Evolutionary conservation across 148 eudicot species (phyloP).

Genomic region (Suaeda aralocaspica): DNA sequence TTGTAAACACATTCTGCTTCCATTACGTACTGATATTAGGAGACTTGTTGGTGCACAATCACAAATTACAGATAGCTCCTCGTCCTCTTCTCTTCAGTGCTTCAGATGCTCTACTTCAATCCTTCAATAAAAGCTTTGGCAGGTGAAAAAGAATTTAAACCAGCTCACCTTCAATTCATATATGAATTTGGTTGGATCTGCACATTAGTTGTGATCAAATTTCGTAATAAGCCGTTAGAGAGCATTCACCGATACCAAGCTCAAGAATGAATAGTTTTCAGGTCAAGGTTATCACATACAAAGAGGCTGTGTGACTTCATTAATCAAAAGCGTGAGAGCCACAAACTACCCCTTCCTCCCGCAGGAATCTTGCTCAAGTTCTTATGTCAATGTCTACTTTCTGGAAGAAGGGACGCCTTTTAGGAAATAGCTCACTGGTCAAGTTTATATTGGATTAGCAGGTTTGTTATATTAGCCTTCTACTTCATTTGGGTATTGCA

Average conservation of each 20-base stretch:
- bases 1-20: slow-evolving; percentile 30
- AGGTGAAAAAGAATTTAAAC: slow-evolving; percentile 44
- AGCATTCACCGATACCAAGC: slow-evolving; percentile 78
- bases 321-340: slow-evolving; percentile 57
- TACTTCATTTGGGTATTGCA: background rate
- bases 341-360: slow-evolving; percentile 77
- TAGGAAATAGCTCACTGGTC: slow-evolving; percentile 59
- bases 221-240: slow-evolving; percentile 71
- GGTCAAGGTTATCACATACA: slow-evolving; percentile 69
- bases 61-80: slow-evolving; percentile 57
- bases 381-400: slow-evolving; percentile 56
- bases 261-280: slow-evolving; percentile 77
- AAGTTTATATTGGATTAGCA: slow-evolving; percentile 52
- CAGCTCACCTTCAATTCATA: slow-evolving; percentile 57
- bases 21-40: slow-evolving; percentile 43
- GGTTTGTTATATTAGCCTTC: slow-evolving; percentile 28
- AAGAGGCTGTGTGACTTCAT: slow-evolving; percentile 74
- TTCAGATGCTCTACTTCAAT: slow-evolving; percentile 74
- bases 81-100: slow-evolving; percentile 65
- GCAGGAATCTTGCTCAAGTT: slow-evolving; percentile 56
- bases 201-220: slow-evolving; percentile 70
- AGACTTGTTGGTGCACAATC: slow-evolving; percentile 49
- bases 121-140: slow-evolving; percentile 68
- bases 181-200: slow-evolving; percentile 61
- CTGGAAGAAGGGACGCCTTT: slow-evolving; percentile 55